Evolutionary conservation across 2,329 filamentous ascomycete genomes (phyloP).

Genomic region (Pyricularia sp.): DNA sequence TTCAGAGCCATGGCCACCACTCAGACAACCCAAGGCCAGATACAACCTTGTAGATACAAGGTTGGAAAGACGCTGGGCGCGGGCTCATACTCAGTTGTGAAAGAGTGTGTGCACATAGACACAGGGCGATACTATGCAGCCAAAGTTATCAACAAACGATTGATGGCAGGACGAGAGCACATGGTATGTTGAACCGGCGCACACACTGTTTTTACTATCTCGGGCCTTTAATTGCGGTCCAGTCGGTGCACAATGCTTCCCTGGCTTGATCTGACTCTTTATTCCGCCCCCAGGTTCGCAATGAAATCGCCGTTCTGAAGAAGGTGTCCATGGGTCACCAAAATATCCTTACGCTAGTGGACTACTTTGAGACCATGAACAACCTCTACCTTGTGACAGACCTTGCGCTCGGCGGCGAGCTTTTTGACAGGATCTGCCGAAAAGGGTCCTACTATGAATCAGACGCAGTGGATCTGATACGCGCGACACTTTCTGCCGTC

Average conservation of each 20-base stretch:
- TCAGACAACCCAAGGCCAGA: slow-evolving; percentile 25
- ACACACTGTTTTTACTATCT: background rate
- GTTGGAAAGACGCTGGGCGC: slow-evolving; percentile 95
- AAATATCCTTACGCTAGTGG: slow-evolving; percentile 93
- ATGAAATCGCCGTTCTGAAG: slow-evolving; percentile 95
- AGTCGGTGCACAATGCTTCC: background rate
- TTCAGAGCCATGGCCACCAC: slow-evolving; percentile 6
- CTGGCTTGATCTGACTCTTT: background rate
- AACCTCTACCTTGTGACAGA: slow-evolving; percentile 98
- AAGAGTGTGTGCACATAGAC: slow-evolving; percentile 97
- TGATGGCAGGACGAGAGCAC: slow-evolving; percentile 95
- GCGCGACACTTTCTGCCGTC: slow-evolving; percentile 89
- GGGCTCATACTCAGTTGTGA: slow-evolving; percentile 95
- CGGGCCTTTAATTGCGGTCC: background rate
- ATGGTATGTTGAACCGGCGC: slow-evolving; percentile 53
- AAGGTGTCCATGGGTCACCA: slow-evolving; percentile 98
- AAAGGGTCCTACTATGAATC: slow-evolving; percentile 98
- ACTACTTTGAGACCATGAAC: slow-evolving; percentile 99
- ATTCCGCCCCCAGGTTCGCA: slow-evolving; percentile 54
- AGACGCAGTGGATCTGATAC: slow-evolving; percentile 88
- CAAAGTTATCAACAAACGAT: slow-evolving; percentile 96
- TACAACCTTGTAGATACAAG: slow-evolving; percentile 96
- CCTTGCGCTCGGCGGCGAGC: slow-evolving; percentile 85
- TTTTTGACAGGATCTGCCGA: slow-evolving; percentile 96
- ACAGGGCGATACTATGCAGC: slow-evolving; percentile 96